Evolutionary conservation across 1,284 basidiomycete genomes (phyloP).

Genomic region (Ustilago sp.): DNA sequence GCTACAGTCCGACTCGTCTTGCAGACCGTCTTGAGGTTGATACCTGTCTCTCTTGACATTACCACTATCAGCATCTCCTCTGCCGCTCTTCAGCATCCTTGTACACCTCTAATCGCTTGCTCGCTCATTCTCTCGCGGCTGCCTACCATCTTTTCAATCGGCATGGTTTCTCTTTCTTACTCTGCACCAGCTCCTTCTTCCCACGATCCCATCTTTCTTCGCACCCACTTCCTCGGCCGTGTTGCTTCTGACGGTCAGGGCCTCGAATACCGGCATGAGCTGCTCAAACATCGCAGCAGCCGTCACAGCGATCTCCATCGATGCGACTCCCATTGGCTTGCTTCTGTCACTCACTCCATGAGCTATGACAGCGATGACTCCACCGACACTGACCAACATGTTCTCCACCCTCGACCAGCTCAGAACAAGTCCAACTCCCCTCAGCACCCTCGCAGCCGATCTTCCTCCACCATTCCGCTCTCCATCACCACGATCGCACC

Average conservation of each 20-base stretch:
- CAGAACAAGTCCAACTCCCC: constrained; percentile 7
- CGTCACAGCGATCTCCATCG: constrained; percentile 40
- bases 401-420: background rate
- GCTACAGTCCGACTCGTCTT: background rate
- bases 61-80: background rate
- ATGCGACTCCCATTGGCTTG: constrained; percentile 44
- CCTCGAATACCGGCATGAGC: constrained; percentile 40
- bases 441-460: constrained; percentile 21
- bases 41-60: background rate
- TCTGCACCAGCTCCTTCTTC: constrained; percentile 24
- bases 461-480: constrained; percentile 36
- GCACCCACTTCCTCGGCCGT: constrained; percentile 49
- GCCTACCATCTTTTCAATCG: background rate
- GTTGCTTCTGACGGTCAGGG: constrained; percentile 48
- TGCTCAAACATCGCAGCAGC: constrained; percentile 39
- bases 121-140: background rate
- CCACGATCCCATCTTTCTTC: constrained; percentile 47
- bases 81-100: background rate
- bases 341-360: constrained; percentile 27
- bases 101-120: background rate
- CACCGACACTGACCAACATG: constrained; percentile 40
- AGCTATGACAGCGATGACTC: constrained; percentile 38
- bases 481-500: background rate
- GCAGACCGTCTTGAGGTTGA: constrained; percentile 6
- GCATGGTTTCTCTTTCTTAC: constrained; percentile 38